Base-by-base conservation (phyloP, 2,329 filamentous ascomycete species). In the Phoma sp. region DNA sequence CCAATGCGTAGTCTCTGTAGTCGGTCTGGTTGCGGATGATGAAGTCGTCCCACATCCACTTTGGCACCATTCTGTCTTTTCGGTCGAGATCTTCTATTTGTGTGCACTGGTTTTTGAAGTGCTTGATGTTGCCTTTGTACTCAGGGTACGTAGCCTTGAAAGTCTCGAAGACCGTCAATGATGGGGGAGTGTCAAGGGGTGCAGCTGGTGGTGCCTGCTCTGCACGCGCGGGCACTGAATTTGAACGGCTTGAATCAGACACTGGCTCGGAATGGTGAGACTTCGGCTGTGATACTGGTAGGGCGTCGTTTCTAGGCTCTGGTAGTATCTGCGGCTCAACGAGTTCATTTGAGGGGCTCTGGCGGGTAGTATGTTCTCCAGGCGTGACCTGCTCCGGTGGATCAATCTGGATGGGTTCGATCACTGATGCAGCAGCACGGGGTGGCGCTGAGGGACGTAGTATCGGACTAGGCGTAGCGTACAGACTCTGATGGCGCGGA, bases 41-140 rank as follows among this genome's bases (percentile, higher is more conserved):
- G 47, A 64, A 77, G 39, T 76, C 74, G 42, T 77, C 75, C 75
- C 75, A 76, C 30, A 72, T 68, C 57, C 64, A 74, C 33, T 68
- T 74, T 1, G 73, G 68, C 12, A 73, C 64, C 67, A 73, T 72
- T 30, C 63, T 69, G 21, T 72, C 69, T 29, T 69, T 60, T 10
- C 46, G 20, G 14, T 72, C 67, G 6, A 75, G 59, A 18, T 59
- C 40, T 17, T 65, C 48, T 15, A 76, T 70, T 29, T 67, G 54
- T 12, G 46, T 56, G 46, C 73, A 76, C 33, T 64, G 61, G 2
- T 56, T 62, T n/a, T 56, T 18, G 52, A 77, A 77, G 33, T 76
- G 73, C 11, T 65, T 66, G 5, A 25, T 28, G 30, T 66, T 57
- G 0, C 70, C 74, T 6, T 48, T 65, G 33, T 76, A 77, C n/a